Conservation (phyloP, 148 eudicot genomes). For the Amaranthus cruentus region DNA sequence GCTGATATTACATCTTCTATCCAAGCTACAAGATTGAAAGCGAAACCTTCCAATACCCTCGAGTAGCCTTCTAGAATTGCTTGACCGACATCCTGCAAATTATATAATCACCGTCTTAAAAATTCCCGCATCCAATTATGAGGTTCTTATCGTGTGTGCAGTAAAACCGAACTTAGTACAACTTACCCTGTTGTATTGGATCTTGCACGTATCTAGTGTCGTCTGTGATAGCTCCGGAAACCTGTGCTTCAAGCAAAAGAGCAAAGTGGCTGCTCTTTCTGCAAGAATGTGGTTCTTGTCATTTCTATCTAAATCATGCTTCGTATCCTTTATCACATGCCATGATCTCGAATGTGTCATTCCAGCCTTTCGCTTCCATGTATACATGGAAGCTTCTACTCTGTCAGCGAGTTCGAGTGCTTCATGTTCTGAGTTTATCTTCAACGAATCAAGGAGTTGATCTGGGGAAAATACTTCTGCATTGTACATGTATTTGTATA, state of each 20-base stretch:
- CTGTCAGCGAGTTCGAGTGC: constrained; percentile 91
- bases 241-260: constrained; percentile 75
- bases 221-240: constrained; percentile 94
- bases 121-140: neutral
- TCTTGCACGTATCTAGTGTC: constrained; percentile 85
- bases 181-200: constrained; percentile 74
- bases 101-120: neutral
- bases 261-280: constrained; percentile 64
- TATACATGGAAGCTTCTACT: constrained; percentile 78
- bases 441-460: constrained; percentile 55
- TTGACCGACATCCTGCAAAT: constrained; percentile 87
- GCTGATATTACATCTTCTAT: constrained; percentile 79
- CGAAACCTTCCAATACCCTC: constrained; percentile 90
- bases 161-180: too few relatives aligned
- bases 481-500: constrained; percentile 62
- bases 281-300: constrained; percentile 77
- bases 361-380: constrained; percentile 80
- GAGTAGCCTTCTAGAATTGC: constrained; percentile 96
- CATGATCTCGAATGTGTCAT: constrained; percentile 67
- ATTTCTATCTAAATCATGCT: constrained; percentile 51
- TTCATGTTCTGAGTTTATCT: constrained; percentile 78
- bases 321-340: constrained; percentile 61
- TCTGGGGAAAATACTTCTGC: constrained; percentile 73
- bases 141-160: neutral
- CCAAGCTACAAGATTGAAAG: constrained; percentile 86